These are phyloP conservation scores for Umbellularia californica DNA, from an alignment of 164 flowering plant genomes.

Conservation along the genomic window DNA sequence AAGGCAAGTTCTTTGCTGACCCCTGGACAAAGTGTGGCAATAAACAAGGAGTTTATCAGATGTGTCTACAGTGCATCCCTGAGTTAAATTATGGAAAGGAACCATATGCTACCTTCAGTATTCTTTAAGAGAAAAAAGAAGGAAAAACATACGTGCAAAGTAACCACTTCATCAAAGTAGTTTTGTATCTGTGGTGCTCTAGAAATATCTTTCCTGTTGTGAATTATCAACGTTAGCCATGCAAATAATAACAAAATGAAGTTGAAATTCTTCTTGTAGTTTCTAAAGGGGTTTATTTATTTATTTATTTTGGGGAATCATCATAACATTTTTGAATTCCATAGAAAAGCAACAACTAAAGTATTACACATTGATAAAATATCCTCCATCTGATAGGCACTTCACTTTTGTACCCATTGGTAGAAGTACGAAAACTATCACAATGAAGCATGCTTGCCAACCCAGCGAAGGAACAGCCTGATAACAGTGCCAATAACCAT, in stretches of 20 bases:
- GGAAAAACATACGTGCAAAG: slow-evolving; percentile 40
- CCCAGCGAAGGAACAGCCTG: slow-evolving; percentile 99
- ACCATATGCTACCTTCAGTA: neutral
- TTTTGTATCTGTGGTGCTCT: slow-evolving; percentile 50
- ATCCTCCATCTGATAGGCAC: slow-evolving; percentile 95
- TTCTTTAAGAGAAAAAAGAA: neutral
- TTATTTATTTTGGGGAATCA: neutral
- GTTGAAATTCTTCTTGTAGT: neutral
- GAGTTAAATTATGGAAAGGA: no score
- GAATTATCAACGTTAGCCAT: neutral
- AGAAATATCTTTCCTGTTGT: slow-evolving; percentile 50
- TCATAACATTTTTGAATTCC: neutral
- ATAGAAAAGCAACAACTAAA: neutral
- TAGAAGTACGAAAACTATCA: slow-evolving; percentile 64
- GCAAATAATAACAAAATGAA: neutral
- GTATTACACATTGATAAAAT: slow-evolving; percentile 76
- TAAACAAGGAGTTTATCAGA: neutral
- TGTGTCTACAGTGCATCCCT: neutral
- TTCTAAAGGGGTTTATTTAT: neutral
- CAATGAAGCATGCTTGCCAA: slow-evolving; percentile 81
- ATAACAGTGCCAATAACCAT: slow-evolving; percentile 63
- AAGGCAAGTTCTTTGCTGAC: slow-evolving; percentile 72
- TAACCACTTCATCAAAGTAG: slow-evolving; percentile 58
- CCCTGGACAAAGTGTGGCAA: slow-evolving; percentile 36
- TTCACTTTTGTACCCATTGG: slow-evolving; percentile 71